phyloP scores from a whole-genome alignment of 495 filamentous ascomycete species.

The Poronia punctata region DNA sequence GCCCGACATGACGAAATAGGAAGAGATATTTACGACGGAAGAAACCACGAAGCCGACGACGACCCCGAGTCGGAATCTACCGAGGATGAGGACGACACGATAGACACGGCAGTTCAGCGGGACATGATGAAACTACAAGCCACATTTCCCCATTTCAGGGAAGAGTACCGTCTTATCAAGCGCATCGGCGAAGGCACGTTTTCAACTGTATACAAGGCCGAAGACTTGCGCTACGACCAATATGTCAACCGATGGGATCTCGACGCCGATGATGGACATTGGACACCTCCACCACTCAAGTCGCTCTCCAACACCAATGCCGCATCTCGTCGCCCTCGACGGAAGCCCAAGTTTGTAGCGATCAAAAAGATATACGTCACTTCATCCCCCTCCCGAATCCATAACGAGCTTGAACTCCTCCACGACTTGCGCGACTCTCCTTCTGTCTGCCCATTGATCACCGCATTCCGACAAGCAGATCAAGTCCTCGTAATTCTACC shows the following conservation, averaged over 20 bases:
- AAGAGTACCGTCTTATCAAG: conserved; percentile 84
- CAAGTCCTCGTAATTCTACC: conserved; percentile 93
- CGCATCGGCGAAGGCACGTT: conserved; percentile 98
- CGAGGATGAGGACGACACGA: conserved; percentile 52
- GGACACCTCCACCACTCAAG: conserved; percentile 49
- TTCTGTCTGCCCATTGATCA: conserved; percentile 90
- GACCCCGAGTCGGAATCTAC: conserved; percentile 45
- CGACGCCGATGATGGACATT: conserved; percentile 55
- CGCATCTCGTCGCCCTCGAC: conserved; percentile 18
- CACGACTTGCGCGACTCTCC: conserved; percentile 76
- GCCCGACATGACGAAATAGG: conserved; percentile 32
- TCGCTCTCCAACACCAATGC: conserved; percentile 15
- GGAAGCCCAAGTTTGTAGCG: conserved; percentile 71
- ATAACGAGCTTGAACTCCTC: conserved; percentile 96
- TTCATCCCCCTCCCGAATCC: conserved; percentile 82
- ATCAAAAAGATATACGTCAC: conserved; percentile 99
- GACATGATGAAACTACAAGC: conserved; percentile 83
- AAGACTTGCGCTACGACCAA: conserved; percentile 81
- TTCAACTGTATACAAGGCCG: conserved; percentile 96
- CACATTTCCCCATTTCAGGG: conserved; percentile 74
- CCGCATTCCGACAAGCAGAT: conserved; percentile 86
- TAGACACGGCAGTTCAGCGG: conserved; percentile 65
- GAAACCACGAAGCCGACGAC: conserved; percentile 31
- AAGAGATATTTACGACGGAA: conserved; percentile 16
- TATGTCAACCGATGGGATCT: conserved; percentile 87